phyloP scores from a whole-genome alignment of 2,329 filamentous ascomycete genomes.

The Diaporthe destruens region DNA sequence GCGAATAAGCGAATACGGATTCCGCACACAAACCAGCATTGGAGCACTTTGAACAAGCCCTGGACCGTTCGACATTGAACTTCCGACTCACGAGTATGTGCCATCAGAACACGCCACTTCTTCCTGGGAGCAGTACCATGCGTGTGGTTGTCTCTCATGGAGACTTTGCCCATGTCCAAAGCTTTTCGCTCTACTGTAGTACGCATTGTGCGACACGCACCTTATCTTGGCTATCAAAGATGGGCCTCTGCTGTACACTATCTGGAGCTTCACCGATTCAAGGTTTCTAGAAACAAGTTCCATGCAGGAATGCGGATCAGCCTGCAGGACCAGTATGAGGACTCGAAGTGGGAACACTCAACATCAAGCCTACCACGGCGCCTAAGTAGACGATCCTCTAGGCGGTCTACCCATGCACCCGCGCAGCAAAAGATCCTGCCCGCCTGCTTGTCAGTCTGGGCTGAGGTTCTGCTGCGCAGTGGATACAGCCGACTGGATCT shows the following conservation, averaged over 20 bases:
- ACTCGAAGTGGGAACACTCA: not conserved
- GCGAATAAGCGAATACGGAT: not conserved
- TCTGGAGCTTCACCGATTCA: not conserved
- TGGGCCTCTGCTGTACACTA: not conserved
- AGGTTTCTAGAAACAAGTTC: slow-evolving; percentile 14
- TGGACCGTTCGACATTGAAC: not conserved
- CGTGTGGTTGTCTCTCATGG: not conserved
- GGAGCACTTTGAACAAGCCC: not conserved
- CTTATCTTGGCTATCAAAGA: not conserved
- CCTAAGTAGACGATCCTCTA: not conserved
- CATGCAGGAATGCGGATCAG: slow-evolving; percentile 18
- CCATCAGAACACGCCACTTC: not conserved
- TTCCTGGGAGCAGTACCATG: not conserved
- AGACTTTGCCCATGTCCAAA: not conserved
- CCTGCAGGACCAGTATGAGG: not conserved
- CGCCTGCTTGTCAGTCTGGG: slow-evolving; percentile 12
- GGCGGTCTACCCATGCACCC: not conserved
- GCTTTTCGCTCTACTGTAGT: not conserved
- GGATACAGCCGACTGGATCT: slow-evolving; percentile 23
- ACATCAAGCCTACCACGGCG: not conserved
- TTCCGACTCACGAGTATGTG: not conserved
- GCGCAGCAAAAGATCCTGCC: not conserved
- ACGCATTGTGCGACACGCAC: not conserved
- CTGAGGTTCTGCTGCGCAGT: slow-evolving; percentile 15
- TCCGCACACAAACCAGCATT: not conserved